Base-by-base conservation (phyloP, 2,329 filamentous ascomycete genomes). In the Rhinocladiella similis region DNA sequence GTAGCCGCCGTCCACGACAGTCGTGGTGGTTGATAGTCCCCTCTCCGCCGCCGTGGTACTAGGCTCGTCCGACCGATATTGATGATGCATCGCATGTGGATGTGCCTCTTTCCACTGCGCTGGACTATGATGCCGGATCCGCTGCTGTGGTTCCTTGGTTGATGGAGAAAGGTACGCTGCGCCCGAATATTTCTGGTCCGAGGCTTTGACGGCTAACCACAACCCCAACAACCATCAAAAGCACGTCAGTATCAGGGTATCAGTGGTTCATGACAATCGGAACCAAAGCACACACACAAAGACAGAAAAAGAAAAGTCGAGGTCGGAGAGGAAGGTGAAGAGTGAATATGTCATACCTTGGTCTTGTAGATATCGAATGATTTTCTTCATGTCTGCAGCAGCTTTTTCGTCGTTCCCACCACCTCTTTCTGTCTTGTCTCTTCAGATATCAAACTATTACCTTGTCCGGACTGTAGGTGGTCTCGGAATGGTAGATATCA, bases 291-390 rank as follows among this genome's bases (percentile, higher is more conserved):
- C 22, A 25, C 22, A 25, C 22, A 25, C 22, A 25, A 4, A 25
- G 6, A 33, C 29, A 33, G 6, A 33, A 33, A 9, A 33, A 33
- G 7, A 33, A 33, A 33, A 33, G 10, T 2, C 10, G 10, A 33
- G 6, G 29, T 2, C 25, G 3, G 25, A 27, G 4, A 7, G 25
- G 7, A 27, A 3, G 12, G 35, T 18, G 18, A 3, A 16, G 16
- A 13, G 3, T 4, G 25, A 35, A 36, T 33, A 27, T 13, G 5
- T 19, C 19, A 20, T 51, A 63, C 61, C 61, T 56, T 63, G 62
- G 33, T 64, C 56, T 41, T 64, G 62, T 25, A 64, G 45, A 43
- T 64, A 64, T 22, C 50, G 51, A 50, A 63, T 56, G 47, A 63
- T 38, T 46, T 51, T 64, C 50, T 63, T 63, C 60, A 63, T 63